A percentile compares a stretch with the other conserved stretches of the same genome.
These are phyloP conservation scores for Linaria vulgaris DNA, from an alignment of 257 asterid species.

Conservation along the genomic window DNA sequence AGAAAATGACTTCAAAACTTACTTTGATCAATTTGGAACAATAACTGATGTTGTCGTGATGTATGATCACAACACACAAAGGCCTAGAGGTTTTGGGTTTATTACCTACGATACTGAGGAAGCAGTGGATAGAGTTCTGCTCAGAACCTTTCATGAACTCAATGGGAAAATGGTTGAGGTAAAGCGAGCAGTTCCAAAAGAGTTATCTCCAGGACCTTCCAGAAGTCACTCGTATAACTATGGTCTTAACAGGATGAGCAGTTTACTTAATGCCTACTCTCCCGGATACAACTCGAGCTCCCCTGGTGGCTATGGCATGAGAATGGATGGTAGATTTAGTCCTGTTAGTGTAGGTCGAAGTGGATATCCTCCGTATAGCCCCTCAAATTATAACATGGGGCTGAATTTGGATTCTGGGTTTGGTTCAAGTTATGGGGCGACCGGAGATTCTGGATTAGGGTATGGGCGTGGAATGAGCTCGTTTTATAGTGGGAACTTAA, in stretches of 20 bases:
- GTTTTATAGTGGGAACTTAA: conserved; percentile 45
- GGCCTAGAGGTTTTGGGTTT: conserved; percentile 96
- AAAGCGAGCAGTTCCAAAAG: conserved; percentile 67
- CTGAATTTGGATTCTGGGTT: conserved; percentile 53
- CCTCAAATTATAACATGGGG: conserved; percentile 44
- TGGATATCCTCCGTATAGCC: conserved; percentile 61
- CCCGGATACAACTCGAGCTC: conserved; percentile 49
- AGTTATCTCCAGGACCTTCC: conserved; percentile 48
- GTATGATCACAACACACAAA: conserved; percentile 94
- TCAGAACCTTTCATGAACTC: conserved; percentile 76
- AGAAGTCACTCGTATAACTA: conserved; percentile 41
- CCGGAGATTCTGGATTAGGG: conserved; percentile 52
- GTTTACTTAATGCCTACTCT: conserved; percentile 44
- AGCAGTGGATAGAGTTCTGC: conserved; percentile 68
- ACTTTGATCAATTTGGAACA: conserved; percentile 81
- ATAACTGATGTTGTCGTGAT: conserved; percentile 87
- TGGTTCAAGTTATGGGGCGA: conserved; percentile 42
- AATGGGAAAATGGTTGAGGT: conserved; percentile 91
- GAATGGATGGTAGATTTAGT: conserved; percentile 66
- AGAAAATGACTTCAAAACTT: conserved; percentile 75
- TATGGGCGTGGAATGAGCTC: conserved; percentile 58
- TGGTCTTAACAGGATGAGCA: conserved; percentile 41
- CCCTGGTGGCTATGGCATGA: conserved; percentile 39
- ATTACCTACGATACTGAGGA: conserved; percentile 80
- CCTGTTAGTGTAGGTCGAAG: conserved; percentile 53